Evolutionary conservation across 202 grass and related monocot species (phyloP).

Genomic region (Zoysia matrella): DNA sequence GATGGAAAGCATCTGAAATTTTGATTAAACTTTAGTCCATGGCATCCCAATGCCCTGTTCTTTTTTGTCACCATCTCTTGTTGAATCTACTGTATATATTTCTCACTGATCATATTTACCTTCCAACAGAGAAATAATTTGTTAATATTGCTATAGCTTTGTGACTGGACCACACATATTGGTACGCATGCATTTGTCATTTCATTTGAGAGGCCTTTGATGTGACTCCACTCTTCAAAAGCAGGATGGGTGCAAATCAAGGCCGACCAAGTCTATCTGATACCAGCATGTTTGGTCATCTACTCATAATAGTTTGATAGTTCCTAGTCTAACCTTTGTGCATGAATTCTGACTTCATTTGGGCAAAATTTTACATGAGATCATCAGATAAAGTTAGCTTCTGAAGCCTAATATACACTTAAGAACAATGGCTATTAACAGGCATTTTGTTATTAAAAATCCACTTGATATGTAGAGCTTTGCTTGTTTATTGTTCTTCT

Average conservation of each 20-base stretch:
- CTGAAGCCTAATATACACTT: neutral
- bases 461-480: no score
- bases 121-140: neutral
- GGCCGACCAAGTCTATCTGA: constrained; percentile 1
- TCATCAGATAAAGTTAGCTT: neutral
- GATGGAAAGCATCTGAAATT: neutral
- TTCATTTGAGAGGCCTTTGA: constrained; percentile 15
- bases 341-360: neutral
- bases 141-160: no score
- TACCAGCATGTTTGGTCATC: constrained; percentile 21
- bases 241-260: neutral
- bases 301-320: constrained; percentile 13
- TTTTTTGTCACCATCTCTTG: constrained; percentile 1
- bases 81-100: constrained; percentile 14
- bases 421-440: neutral
- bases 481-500: neutral
- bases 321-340: neutral
- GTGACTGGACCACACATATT: neutral
- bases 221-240: neutral
- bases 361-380: neutral
- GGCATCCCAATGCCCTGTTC: no score
- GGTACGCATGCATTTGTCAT: neutral
- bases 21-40: neutral
- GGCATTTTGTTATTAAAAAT: no score
- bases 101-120: neutral